Conservation (phyloP, 176 grass and related monocot genomes). For the Eleusine indica region DNA sequence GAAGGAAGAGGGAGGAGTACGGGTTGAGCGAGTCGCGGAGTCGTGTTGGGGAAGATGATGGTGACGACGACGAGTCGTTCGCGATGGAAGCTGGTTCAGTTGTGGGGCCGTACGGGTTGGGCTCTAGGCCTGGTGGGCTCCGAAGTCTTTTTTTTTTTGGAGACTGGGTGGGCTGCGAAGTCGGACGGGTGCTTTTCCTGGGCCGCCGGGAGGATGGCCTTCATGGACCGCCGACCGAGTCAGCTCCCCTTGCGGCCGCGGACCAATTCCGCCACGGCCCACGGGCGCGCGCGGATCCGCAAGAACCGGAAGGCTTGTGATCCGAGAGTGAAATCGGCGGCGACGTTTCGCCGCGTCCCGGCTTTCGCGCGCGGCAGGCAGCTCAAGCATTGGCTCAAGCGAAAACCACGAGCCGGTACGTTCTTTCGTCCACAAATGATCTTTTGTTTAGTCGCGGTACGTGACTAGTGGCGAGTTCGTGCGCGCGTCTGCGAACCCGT, state of each 20-base stretch:
- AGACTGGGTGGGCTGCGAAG: not conserved
- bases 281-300: not conserved
- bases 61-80: not conserved
- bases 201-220: too few species aligned
- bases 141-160: too few species aligned
- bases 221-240: too few species aligned
- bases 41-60: not conserved
- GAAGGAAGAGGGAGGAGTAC: too few species aligned
- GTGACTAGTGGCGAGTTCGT: too few species aligned
- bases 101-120: not conserved
- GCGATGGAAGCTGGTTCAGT: not conserved
- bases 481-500: too few species aligned
- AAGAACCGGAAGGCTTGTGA: not conserved
- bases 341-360: not conserved
- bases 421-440: too few species aligned
- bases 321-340: not conserved
- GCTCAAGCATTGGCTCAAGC: not conserved
- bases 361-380: not conserved
- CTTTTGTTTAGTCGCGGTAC: too few species aligned
- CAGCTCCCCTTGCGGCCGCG: too few species aligned
- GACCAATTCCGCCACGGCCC: not conserved
- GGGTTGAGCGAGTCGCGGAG: not conserved
- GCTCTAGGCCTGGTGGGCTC: not conserved
- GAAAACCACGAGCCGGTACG: too few species aligned
- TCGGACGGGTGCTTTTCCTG: not conserved